Evolutionary conservation across 371 early-diverging fungal genomes (phyloP).

Genomic region (Syncephalastrum sp.): DNA sequence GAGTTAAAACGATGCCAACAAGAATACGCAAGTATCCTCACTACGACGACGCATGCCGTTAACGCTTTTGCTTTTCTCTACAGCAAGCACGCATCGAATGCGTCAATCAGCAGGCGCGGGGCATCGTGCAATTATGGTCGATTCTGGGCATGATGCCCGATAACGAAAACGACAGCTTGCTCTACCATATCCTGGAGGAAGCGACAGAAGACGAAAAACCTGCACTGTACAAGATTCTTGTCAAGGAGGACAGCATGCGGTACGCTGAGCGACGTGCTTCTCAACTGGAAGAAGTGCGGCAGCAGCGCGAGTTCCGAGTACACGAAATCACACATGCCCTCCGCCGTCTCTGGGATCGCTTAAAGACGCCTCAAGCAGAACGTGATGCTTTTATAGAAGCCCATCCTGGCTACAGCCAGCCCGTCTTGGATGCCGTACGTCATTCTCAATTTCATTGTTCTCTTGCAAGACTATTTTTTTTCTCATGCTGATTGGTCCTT

Average conservation of each 20-base stretch:
- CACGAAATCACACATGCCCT: constrained; percentile 31
- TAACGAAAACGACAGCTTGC: constrained; percentile 16
- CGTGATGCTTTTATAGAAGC: constrained; percentile 24
- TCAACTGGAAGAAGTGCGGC: constrained; percentile 30
- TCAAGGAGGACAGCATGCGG: constrained; percentile 16
- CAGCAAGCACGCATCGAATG: constrained; percentile 12
- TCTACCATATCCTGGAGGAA: constrained; percentile 17
- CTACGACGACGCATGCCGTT: neutral
- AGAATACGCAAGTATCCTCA: constrained; percentile 29
- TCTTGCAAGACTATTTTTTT: neutral
- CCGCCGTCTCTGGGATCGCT: constrained; percentile 38
- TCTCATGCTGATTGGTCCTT: neutral
- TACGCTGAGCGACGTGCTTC: constrained; percentile 8
- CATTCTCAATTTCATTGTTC: too few relatives aligned
- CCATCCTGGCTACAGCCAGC: too few relatives aligned
- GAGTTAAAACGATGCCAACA: constrained; percentile 36
- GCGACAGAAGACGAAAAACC: constrained; percentile 14
- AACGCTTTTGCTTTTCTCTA: neutral
- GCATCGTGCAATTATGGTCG: constrained; percentile 12
- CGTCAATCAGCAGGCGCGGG: constrained; percentile 14
- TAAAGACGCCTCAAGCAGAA: constrained; percentile 25
- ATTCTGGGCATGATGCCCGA: constrained; percentile 22
- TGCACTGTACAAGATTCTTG: constrained; percentile 16
- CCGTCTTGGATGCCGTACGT: too few relatives aligned
- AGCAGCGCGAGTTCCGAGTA: constrained; percentile 33